phyloP scores from a whole-genome alignment of 129 eudicot species.

The Saussurea involucrata region DNA sequence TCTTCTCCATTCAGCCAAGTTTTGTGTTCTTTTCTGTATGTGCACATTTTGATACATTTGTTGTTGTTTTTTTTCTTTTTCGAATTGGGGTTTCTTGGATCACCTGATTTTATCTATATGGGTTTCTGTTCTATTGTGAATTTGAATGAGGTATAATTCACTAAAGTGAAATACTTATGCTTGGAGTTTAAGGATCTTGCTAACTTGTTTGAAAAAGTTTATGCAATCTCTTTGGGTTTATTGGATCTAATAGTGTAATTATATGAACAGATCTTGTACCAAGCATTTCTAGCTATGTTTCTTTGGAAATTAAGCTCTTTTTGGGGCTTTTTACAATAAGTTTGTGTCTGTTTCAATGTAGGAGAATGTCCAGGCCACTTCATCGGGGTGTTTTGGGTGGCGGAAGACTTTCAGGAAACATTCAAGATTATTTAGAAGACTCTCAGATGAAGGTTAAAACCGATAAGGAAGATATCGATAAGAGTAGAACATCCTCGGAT shows the following conservation, averaged over 20 bases:
- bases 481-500: slow-evolving; percentile 35
- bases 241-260: slow-evolving; percentile 23
- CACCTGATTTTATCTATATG: background rate
- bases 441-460: slow-evolving; percentile 74
- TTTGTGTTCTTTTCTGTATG: background rate
- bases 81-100: background rate
- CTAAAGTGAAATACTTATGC: slow-evolving; percentile 11
- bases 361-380: slow-evolving; percentile 83
- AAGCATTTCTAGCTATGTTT: background rate
- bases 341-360: slow-evolving; percentile 25
- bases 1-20: background rate
- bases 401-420: slow-evolving; percentile 53
- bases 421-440: slow-evolving; percentile 63
- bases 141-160: background rate
- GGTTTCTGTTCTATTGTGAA: slow-evolving; percentile 6
- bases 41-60: background rate
- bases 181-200: slow-evolving; percentile 9
- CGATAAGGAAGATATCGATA: slow-evolving; percentile 71
- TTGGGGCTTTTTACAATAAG: background rate
- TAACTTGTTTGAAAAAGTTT: background rate
- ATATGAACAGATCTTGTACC: slow-evolving; percentile 6
- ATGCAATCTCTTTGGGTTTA: background rate
- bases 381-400: slow-evolving; percentile 74
- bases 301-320: background rate
- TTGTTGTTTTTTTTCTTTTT: background rate